A percentile compares a stretch with the other conserved stretches of the same genome.
Conservation (phyloP, 768 basidiomycete species). For the Leccinum ochraceum region DNA sequence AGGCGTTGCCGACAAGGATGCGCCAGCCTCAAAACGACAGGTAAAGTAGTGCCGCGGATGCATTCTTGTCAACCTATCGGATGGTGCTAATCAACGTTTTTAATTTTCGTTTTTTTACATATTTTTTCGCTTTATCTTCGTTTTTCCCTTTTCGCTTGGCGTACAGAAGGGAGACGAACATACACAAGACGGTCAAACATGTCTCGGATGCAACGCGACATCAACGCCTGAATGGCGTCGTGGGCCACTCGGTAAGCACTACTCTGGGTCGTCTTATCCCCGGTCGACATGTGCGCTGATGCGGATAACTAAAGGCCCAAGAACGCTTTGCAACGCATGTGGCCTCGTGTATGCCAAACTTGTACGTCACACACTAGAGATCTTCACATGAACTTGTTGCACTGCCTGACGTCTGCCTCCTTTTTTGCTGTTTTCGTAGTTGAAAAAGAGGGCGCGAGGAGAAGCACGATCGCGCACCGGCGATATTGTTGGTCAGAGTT, state of each 20-base stretch:
- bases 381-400: constrained; percentile 18
- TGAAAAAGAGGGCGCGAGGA: constrained; percentile 38
- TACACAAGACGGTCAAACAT: constrained; percentile 65
- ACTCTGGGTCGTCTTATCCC: constrained; percentile 22
- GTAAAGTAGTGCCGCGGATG: constrained; percentile 32
- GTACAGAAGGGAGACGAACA: constrained; percentile 42
- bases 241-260: constrained; percentile 69
- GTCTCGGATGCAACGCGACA: constrained; percentile 80
- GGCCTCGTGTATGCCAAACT: constrained; percentile 87
- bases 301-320: constrained; percentile 54
- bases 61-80: constrained; percentile 24
- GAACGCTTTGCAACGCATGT: constrained; percentile 85
- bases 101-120: constrained; percentile 9
- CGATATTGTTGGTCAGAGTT: constrained; percentile 31
- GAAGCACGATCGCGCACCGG: constrained; percentile 29
- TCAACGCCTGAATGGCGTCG: constrained; percentile 88
- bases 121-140: background rate
- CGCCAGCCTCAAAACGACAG: constrained; percentile 35
- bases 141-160: background rate
- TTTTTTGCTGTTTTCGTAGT: constrained; percentile 19
- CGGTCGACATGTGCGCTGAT: constrained; percentile 27
- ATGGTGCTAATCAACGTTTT: constrained; percentile 30
- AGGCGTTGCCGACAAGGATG: constrained; percentile 31
- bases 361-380: constrained; percentile 49
- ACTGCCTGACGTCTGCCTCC: constrained; percentile 23